Evolutionary conservation across 2,329 filamentous ascomycete species (phyloP), one percentile per base, ranked within the genome.

Genomic region (Xylaria arbuscula): DNA sequence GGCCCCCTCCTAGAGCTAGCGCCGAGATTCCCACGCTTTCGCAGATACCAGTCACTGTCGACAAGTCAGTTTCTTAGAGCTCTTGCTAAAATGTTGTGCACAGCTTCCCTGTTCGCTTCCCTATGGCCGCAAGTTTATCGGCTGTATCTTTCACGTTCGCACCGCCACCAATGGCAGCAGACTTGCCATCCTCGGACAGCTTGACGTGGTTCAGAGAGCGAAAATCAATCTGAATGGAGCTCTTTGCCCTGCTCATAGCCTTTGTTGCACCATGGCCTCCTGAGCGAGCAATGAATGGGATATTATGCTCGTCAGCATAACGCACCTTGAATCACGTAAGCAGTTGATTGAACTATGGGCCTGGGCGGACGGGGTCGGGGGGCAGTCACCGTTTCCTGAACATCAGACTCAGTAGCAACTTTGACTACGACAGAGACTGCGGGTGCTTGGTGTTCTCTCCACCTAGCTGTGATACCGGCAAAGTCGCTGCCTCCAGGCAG

Each of bases 11-110:
- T 3, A 76, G 54, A 1, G 75, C 80, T 40, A 79, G 83, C 53
- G 83, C 85, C 2, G 85, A 70, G 32, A 80, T 73, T 61, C 85
- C 82, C 61, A 85, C 83, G 68, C 85, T 88, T 75, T 87, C 85
- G 71, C 86, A 88, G 9, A 80, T 82, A 45, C 84, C 84, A 10
- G 83, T 85, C 1, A 84, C 83, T 78, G 17, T 58, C n/a, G 22
- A 70, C 19, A 72, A 51, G n/a, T n/a, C n/a, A n/a, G n/a, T n/a
- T n/a, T n/a, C n/a, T n/a, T n/a, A n/a, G n/a, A n/a, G n/a, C n/a
- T n/a, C n/a, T n/a, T n/a, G n/a, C 50, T 13, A 17, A 50, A 8
- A 17, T 22, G n/a, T n/a, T 3, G 40, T 2, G 17, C 1, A 9
- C 24, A 17, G n/a, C 69, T 70, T 50, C 72, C 71, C 72, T 50